Base-by-base conservation (phyloP, 768 basidiomycete genomes). In the Ramaria sp. region DNA sequence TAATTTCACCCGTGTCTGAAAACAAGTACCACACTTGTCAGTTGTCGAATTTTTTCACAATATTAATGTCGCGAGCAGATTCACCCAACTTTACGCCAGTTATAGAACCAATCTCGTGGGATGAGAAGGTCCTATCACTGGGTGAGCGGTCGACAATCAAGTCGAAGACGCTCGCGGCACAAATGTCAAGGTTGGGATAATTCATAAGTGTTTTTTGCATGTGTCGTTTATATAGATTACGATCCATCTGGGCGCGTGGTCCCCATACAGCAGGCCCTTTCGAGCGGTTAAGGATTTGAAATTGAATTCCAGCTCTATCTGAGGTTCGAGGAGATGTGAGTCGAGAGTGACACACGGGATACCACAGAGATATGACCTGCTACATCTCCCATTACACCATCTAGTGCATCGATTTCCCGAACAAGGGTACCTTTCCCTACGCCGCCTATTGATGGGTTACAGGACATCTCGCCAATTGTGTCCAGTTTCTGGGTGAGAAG, bases 191-290 rank as follows among this genome's bases (percentile, higher is more conserved):
- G 58, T 83, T 81, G 0, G 82, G 78, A 64, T 91, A 89, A 60
- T 76, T 73, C 53, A 73, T 70, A 20, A 94, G 69, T 1, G 78
- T 71, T 2, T 77, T 70, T 66, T 93, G 91, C 84, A 95, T 93
- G 63, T 89, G 73, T 46, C 67, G 72, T 68, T 89, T 91, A 73
- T 95, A 95, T 11, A 92, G 65, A 58, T 79, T 86, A 33, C 92
- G 75, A 69, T 92, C 90, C 34, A 95, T 85, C 69, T 94, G 92
- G 1, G 91, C 91, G 59, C 92, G 75, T 12, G 88, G 90, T 17
- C 92, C 92, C 87, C 89, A 91, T 34, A 91, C 91, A 0, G 92
- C 92, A 4, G 91, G 79, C 1, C 92, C 92, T 65, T 86, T 91
- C 2, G 90, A 88, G 42, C 77, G 74, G 65, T 95, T 94, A 58